Conservation (phyloP, 2,329 filamentous ascomycete species). For the Leptographium procerum region DNA sequence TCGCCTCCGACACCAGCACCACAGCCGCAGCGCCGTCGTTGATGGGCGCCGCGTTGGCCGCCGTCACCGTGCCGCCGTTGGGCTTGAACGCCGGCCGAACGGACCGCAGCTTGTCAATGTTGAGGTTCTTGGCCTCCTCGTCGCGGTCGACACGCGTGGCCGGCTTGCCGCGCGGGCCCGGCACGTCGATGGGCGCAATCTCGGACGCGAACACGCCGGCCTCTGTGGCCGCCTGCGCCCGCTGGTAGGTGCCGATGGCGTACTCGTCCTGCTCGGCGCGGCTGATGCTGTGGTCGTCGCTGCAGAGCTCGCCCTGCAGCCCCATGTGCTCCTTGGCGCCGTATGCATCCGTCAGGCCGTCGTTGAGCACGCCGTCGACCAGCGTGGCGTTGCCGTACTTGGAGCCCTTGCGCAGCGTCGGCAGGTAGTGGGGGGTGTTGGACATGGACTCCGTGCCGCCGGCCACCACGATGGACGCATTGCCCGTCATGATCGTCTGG, state of each 20-base stretch:
- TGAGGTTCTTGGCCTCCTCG: slow-evolving; percentile 93
- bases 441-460: slow-evolving; percentile 98
- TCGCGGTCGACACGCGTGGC: slow-evolving; percentile 68
- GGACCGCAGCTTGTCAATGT: slow-evolving; percentile 68
- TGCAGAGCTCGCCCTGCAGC: slow-evolving; percentile 83
- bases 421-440: slow-evolving; percentile 92
- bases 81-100: slow-evolving; percentile 78
- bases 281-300: slow-evolving; percentile 66
- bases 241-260: slow-evolving; percentile 89
- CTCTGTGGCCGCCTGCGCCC: slow-evolving; percentile 76
- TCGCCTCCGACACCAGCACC: slow-evolving; percentile 87
- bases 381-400: slow-evolving; percentile 90
- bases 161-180: slow-evolving; percentile 84
- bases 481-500: slow-evolving; percentile 95
- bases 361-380: slow-evolving; percentile 85
- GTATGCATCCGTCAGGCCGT: slow-evolving; percentile 89
- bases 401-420: slow-evolving; percentile 70
- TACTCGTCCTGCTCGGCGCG: slow-evolving; percentile 90
- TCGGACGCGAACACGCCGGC: slow-evolving; percentile 72
- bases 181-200: slow-evolving; percentile 82
- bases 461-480: slow-evolving; percentile 83
- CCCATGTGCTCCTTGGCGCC: slow-evolving; percentile 94
- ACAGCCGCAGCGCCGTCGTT: slow-evolving; percentile 91
- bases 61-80: slow-evolving; percentile 78
- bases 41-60: slow-evolving; percentile 90